Percentiles rank a stretch among this genome's conserved stretches.
Conservation (phyloP, 257 asterid genomes). For the Echites panduratus region DNA sequence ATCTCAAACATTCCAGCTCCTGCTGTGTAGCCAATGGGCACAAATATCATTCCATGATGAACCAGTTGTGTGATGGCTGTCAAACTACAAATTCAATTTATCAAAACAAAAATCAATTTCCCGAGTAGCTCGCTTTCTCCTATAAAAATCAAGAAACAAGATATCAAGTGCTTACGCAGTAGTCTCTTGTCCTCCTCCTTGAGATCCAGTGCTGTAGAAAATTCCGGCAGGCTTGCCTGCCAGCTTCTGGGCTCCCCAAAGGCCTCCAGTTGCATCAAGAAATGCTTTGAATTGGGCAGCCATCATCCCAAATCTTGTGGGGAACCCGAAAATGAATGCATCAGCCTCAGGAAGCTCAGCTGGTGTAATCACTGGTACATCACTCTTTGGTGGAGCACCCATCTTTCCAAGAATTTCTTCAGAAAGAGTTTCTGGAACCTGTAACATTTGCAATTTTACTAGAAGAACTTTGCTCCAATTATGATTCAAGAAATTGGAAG, state of each 20-base stretch:
- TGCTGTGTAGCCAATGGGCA: constrained; percentile 59
- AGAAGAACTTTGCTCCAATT: too few relatives aligned
- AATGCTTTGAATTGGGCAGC: constrained; percentile 49
- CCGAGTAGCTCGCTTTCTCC: not conserved
- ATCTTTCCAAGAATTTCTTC: constrained; percentile 41
- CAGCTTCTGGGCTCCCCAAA: constrained; percentile 42
- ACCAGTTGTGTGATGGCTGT: constrained; percentile 58
- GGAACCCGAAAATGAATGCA: constrained; percentile 43
- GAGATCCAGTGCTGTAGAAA: constrained; percentile 49
- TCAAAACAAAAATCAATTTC: not conserved
- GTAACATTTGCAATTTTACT: not conserved
- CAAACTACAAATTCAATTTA: constrained; percentile 34
- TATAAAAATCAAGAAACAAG: too few relatives aligned
- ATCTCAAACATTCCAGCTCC: constrained; percentile 63
- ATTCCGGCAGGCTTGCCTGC: constrained; percentile 57
- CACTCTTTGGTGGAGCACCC: constrained; percentile 39
- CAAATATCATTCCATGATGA: constrained; percentile 63
- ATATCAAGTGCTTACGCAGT: constrained; percentile 31
- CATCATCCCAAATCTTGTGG: constrained; percentile 53
- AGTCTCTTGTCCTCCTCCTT: constrained; percentile 59
- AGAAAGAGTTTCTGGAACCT: constrained; percentile 50
- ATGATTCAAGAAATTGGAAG: not conserved
- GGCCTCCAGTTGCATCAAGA: constrained; percentile 46
- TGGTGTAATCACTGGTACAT: constrained; percentile 36
- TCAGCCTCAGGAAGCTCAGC: constrained; percentile 43